A percentile compares a stretch with the other conserved stretches of the same genome.
Conservation (phyloP, 345 rosid species). For the Ricinus communis region DNA sequence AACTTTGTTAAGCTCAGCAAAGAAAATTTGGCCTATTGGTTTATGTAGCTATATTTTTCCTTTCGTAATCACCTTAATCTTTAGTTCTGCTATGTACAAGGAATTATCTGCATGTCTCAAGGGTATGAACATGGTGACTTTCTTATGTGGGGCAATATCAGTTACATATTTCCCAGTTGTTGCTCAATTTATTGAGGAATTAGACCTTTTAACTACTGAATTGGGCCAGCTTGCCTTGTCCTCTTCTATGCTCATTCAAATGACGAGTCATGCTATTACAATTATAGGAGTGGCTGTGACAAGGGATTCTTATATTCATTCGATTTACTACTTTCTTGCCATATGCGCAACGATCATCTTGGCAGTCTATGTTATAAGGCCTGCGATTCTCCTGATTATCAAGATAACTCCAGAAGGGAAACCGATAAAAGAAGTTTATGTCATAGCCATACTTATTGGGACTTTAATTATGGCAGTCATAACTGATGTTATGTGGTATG, state of each 20-base stretch:
- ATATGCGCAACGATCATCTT: background rate
- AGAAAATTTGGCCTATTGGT: background rate
- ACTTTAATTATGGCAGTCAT: background rate
- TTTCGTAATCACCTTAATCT: background rate
- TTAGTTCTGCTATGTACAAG: background rate
- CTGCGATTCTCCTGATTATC: background rate
- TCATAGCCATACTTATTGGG: background rate
- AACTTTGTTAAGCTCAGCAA: background rate
- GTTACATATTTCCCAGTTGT: too few species aligned
- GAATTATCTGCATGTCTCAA: background rate
- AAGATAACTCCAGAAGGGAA: background rate
- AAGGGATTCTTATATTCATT: background rate
- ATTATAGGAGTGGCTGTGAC: too few species aligned
- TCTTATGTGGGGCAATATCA: too few species aligned
- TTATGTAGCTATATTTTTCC: background rate
- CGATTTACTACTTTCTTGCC: background rate
- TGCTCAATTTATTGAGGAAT: too few species aligned
- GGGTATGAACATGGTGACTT: too few species aligned
- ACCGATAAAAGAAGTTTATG: background rate
- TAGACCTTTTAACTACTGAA: too few species aligned
- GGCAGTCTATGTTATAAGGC: background rate
- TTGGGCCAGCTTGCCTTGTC: too few species aligned
- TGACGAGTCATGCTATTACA: too few species aligned
- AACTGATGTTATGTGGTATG: background rate
- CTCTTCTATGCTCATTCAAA: too few species aligned